phyloP scores from a whole-genome alignment of 805 yeast species.

The Candida nitratophila region DNA sequence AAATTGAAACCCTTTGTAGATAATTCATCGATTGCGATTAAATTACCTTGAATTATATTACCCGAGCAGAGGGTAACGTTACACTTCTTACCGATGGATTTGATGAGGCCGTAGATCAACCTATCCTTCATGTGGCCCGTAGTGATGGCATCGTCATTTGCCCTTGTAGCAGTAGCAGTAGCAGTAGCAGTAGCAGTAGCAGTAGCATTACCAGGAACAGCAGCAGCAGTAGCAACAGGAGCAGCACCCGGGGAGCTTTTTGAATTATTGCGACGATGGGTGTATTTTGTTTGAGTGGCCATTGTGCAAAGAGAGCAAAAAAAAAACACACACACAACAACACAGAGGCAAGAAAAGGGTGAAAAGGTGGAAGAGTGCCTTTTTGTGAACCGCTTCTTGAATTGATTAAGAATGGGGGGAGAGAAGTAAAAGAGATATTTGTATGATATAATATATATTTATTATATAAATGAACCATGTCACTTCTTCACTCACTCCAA shows the following conservation, averaged over 20 bases:
- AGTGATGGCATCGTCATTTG: not conserved
- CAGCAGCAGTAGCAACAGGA: not conserved
- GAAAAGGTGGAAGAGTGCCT: too few relatives aligned
- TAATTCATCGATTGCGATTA: slow-evolving; percentile 38
- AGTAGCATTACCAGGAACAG: too few relatives aligned
- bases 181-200: too few relatives aligned
- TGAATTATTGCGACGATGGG: not conserved
- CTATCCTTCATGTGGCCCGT: slow-evolving; percentile 43
- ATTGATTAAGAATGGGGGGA: too few relatives aligned
- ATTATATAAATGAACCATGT: too few relatives aligned
- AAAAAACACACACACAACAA: too few relatives aligned
- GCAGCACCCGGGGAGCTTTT: not conserved
- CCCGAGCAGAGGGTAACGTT: slow-evolving; percentile 60
- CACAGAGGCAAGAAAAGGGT: too few relatives aligned
- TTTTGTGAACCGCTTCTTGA: too few relatives aligned
- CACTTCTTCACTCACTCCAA: too few relatives aligned
- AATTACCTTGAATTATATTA: slow-evolving; percentile 48
- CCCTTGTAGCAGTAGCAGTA: too few relatives aligned
- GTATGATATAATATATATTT: too few relatives aligned
- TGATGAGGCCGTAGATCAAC: slow-evolving; percentile 44
- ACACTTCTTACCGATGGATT: slow-evolving; percentile 52
- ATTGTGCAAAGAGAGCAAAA: not conserved
- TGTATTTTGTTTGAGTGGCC: not conserved
- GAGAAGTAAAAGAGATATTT: too few relatives aligned
- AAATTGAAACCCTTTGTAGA: slow-evolving; percentile 43